These are phyloP conservation scores for Lecanicillium sp. DNA, from an alignment of 2,329 filamentous ascomycete species.

Conservation along the genomic window DNA sequence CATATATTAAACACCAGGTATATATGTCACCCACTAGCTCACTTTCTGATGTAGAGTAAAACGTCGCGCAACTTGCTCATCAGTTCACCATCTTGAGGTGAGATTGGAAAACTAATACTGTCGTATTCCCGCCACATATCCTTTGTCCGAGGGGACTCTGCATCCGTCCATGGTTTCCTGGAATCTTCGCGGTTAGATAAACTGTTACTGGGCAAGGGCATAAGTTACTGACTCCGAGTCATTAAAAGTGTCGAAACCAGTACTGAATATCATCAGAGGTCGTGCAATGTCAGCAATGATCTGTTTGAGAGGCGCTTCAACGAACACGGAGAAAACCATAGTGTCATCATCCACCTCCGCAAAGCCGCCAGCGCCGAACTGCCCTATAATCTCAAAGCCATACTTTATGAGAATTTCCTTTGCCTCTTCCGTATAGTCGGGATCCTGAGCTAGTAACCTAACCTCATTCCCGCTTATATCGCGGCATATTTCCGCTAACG, in stretches of 20 bases:
- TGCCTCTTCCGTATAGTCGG: slow-evolving; percentile 4
- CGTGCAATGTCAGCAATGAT: slow-evolving; percentile 13
- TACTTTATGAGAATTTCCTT: background rate
- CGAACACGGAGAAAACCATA: slow-evolving; percentile 9
- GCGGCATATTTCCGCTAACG: background rate
- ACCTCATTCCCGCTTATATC: background rate
- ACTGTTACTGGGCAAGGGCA: background rate
- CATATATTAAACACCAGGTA: too few relatives aligned
- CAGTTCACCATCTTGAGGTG: background rate
- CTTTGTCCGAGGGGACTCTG: slow-evolving; percentile 10
- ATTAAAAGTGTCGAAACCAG: background rate
- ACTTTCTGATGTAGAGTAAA: background rate
- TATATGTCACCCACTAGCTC: too few relatives aligned
- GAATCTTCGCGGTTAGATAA: background rate
- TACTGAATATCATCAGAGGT: slow-evolving; percentile 7
- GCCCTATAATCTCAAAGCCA: slow-evolving; percentile 9
- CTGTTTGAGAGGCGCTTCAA: slow-evolving; percentile 12
- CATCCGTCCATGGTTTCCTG: slow-evolving; percentile 3
- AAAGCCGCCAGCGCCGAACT: slow-evolving; percentile 9
- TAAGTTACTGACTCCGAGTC: background rate
- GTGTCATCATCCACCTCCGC: slow-evolving; percentile 11
- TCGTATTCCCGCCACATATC: slow-evolving; percentile 8
- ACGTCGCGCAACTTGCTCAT: background rate
- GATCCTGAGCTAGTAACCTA: slow-evolving; percentile 7
- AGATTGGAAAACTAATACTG: background rate